Base-by-base conservation (phyloP, 441 rosid species). In the Pelargonium exstipulatum region DNA sequence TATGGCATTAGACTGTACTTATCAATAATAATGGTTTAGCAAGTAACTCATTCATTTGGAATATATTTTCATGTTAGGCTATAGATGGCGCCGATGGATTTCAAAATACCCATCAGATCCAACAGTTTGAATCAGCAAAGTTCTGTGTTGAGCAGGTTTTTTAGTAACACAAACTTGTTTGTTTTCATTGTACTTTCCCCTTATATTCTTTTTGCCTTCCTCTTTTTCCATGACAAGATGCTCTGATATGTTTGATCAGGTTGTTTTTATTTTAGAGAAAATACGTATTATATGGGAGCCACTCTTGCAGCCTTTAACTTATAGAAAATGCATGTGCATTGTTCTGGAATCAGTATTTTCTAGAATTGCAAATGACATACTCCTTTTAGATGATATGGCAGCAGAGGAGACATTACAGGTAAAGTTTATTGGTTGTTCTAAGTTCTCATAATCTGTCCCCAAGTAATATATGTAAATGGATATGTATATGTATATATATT, bases 331-430 rank as follows among this genome's bases (percentile, higher is more conserved):
- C 85, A 88, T 90, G 92, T 85, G 92, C 70, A 67, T 72, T 9
- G 90, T 92, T 80, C 78, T 92, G 73, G 98, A 92, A 66, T 90
- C 96, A 0, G 91, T 92, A 61, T 86, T 95, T 74, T 86, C 89
- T 53, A 82, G 95, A 79, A 85, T 92, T 57, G 63, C 86, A 9
- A 84, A 69, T 80, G 96, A 95, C 77, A 83, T 92, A 70, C 95
- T 95, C 70, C 87, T 87, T 72, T 79, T 95, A 67, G 99, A 95
- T 77, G 99, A 95, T 77, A 86, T 95, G 87, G 98, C 99, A 48
- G 99, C 99, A 6, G 99, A 95, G 68, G 99, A 95, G 82, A 92
- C 99, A 66, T 81, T 90, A 73, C 94, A 88, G 93, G 99, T 89
- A 69, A 40, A 24, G 16, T 66, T 16, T 48, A 65, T 22, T 3